Base-by-base conservation (phyloP, 305 asterid species). In the Fraxinus ornus region DNA sequence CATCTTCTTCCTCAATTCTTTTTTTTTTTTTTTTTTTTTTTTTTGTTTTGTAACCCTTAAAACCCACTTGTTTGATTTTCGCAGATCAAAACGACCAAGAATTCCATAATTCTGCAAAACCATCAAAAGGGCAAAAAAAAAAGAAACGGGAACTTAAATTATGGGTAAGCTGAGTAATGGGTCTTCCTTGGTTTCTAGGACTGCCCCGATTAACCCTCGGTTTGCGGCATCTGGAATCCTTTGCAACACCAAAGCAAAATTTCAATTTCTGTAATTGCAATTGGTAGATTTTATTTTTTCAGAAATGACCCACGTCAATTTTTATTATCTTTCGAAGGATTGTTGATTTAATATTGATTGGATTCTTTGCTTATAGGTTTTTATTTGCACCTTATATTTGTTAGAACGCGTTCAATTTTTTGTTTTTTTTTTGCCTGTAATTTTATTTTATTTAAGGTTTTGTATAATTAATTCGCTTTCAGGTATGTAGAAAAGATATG, bases 401-500 rank as follows among this genome's bases (percentile, higher is more conserved):
- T 36, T 39, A 22, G 60, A 22, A 73, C 78, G 77, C 71, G 80
- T 78, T 10, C 22, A 76, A 39, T 39, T 83, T 62, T 57, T 1
- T 37, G 7, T 77, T 66, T 30, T 73, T 78, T 66, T 77, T 52
- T 17, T 24, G 10, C 24, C 49, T 44, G 75, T 64, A 77, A 39
- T 35, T 28, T 12, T 44, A 19, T 64, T n/a, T 68, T 78, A n/a
- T 15, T 52, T 76, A 35, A 74, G 66, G 75, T 24, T 9, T 30
- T 30, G 22, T 66, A 3, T 57, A 47, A 41, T 71, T 78, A 28
- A 17, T 72, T 33, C 1, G 0, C 70, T n/a, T 60, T 77, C n/a
- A 70, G 41, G 81, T 78, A 70, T 35, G 81, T 79, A 60, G 77
- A 55, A 83, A 55, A 26, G 75, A 71, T 35, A 70, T 5, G 39